A percentile compares a stretch with the other conserved stretches of the same genome.
These are phyloP conservation scores for Penicillium polonicum DNA, from an alignment of 2,329 filamentous ascomycete genomes.

Conservation along the genomic window DNA sequence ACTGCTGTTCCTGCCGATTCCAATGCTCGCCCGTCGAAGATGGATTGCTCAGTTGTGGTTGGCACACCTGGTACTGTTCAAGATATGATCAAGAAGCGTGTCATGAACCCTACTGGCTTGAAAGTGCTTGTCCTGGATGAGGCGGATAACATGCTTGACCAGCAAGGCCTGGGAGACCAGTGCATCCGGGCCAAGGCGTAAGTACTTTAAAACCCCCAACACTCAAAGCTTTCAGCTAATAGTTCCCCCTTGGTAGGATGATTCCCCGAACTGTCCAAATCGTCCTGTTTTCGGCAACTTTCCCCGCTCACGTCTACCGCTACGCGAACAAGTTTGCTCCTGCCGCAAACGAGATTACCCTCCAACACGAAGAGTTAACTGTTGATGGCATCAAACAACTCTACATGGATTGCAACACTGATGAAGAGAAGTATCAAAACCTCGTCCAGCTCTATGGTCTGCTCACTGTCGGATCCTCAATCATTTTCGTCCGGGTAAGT, in stretches of 20 bases:
- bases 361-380: conserved; percentile 87
- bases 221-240: conserved; percentile 32
- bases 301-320: conserved; percentile 78
- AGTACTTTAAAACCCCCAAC: conserved; percentile 32
- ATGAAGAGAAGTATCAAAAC: conserved; percentile 80
- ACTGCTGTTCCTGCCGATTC: conserved; percentile 78
- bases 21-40: conserved; percentile 64
- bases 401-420: conserved; percentile 86
- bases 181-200: conserved; percentile 86
- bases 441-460: conserved; percentile 92
- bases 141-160: conserved; percentile 98
- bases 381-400: conserved; percentile 97
- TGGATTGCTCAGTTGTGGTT: conserved; percentile 78
- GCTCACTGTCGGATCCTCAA: conserved; percentile 94
- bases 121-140: conserved; percentile 90
- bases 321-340: conserved; percentile 86
- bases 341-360: conserved; percentile 78
- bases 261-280: conserved; percentile 76
- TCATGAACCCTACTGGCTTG: conserved; percentile 70
- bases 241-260: conserved; percentile 51
- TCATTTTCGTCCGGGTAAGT: conserved; percentile 90
- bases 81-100: conserved; percentile 76
- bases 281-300: conserved; percentile 92
- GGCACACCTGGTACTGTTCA: conserved; percentile 92
- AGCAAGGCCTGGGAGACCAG: conserved; percentile 92